These are phyloP conservation scores for Cytospora leucostoma DNA, from an alignment of 2,329 filamentous ascomycete genomes.

Conservation along the genomic window DNA sequence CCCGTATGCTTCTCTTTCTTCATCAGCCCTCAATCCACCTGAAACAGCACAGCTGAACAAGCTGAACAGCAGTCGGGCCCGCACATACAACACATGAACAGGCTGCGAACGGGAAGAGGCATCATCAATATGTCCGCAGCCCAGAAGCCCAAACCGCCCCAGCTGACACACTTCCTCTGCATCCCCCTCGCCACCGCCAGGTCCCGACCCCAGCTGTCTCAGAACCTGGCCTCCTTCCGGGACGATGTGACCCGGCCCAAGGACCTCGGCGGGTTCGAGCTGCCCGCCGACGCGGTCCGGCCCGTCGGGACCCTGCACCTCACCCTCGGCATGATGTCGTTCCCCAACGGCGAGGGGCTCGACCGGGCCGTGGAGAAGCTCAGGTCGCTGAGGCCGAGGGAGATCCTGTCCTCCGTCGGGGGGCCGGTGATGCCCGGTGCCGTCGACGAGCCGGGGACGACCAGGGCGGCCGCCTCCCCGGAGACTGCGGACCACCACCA, in stretches of 20 bases:
- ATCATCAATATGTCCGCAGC: conserved; percentile 39
- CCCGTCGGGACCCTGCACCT: conserved; percentile 81
- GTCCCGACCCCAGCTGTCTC: conserved; percentile 66
- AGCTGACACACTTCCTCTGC: conserved; percentile 73
- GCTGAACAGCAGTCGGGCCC: neutral
- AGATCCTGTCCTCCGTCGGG: conserved; percentile 40
- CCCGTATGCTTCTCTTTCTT: neutral
- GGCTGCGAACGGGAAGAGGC: neutral
- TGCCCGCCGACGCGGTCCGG: conserved; percentile 69
- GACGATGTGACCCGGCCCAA: conserved; percentile 50
- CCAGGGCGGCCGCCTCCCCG: conserved; percentile 9
- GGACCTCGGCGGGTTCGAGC: conserved; percentile 44
- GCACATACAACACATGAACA: conserved; percentile 11
- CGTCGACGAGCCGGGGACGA: neutral
- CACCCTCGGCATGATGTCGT: conserved; percentile 83
- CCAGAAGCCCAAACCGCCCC: conserved; percentile 40
- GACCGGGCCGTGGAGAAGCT: conserved; percentile 46
- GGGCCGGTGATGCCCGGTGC: conserved; percentile 23
- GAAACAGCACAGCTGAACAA: neutral
- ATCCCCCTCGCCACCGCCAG: conserved; percentile 66
- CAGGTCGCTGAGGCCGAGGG: conserved; percentile 40
- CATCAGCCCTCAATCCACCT: too few species aligned
- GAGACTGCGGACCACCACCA: conserved; percentile 12
- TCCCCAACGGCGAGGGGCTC: conserved; percentile 53
- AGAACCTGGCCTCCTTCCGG: conserved; percentile 62